phyloP scores from a whole-genome alignment of 1,284 basidiomycete species.

The Ustilago loliicola region DNA sequence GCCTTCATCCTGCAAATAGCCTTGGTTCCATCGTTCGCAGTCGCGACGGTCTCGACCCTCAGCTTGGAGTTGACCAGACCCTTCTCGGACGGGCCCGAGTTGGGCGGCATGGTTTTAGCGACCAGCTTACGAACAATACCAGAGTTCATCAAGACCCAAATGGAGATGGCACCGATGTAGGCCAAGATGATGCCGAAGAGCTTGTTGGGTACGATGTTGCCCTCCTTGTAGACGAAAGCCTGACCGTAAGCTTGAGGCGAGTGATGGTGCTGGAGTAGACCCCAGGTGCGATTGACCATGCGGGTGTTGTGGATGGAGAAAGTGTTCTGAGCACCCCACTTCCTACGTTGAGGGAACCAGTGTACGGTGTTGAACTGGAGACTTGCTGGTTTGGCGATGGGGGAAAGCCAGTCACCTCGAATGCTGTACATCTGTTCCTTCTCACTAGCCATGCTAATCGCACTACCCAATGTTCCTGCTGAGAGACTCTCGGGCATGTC shows the following conservation, averaged over 20 bases:
- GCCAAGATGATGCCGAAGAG: conserved; percentile 73
- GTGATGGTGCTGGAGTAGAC: conserved; percentile 75
- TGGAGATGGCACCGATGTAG: conserved; percentile 71
- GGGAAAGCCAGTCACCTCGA: conserved; percentile 44
- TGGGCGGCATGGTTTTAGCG: conserved; percentile 19
- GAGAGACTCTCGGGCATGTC: conserved; percentile 75
- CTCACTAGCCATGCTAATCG: conserved; percentile 71
- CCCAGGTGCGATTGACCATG: conserved; percentile 84
- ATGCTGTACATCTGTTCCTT: conserved; percentile 28
- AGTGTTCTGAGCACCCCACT: conserved; percentile 77
- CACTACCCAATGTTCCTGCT: conserved; percentile 79
- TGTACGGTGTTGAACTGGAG: conserved; percentile 73
- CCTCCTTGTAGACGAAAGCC: conserved; percentile 83
- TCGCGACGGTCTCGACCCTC: conserved; percentile 69
- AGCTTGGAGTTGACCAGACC: conserved; percentile 13
- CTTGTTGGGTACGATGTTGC: conserved; percentile 73
- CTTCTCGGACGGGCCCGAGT: conserved; percentile 35
- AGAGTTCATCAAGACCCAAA: conserved; percentile 50
- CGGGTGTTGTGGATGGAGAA: conserved; percentile 78
- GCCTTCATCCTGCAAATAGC: conserved; percentile 77
- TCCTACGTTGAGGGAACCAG: conserved; percentile 73
- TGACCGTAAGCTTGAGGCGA: conserved; percentile 49
- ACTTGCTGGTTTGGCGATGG: conserved; percentile 65
- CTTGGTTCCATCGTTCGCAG: conserved; percentile 72
- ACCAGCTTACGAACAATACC: conserved; percentile 15